Percentiles rank a stretch among this genome's conserved stretches.
phyloP scores from a whole-genome alignment of 805 yeast species.

The Priceomyces melissophilus region DNA sequence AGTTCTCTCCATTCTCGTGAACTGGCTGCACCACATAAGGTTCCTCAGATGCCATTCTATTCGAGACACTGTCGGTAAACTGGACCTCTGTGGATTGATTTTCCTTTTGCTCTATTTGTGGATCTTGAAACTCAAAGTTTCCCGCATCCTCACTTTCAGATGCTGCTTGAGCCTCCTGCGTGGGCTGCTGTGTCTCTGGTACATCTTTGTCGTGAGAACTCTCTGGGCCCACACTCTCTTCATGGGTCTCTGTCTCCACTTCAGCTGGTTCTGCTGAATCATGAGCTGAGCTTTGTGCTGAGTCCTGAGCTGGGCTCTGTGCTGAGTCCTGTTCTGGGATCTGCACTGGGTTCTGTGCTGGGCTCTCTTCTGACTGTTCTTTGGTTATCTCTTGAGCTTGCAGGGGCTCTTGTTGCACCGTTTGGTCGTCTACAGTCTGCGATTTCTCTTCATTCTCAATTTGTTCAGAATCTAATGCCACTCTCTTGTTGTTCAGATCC shows the following conservation, averaged over 20 bases:
- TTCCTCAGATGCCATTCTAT: background rate
- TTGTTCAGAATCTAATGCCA: constrained; percentile 65
- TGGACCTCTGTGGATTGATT: background rate
- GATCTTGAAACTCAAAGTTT: no score
- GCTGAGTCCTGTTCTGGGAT: constrained; percentile 1
- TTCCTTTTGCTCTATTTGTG: background rate
- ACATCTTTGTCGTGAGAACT: no score
- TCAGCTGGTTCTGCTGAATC: background rate
- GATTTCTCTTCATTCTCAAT: constrained; percentile 41
- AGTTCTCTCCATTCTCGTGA: background rate
- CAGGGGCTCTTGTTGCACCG: constrained; percentile 23
- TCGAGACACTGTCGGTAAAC: background rate
- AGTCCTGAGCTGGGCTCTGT: background rate
- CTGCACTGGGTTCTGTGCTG: constrained; percentile 2
- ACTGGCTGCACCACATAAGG: background rate
- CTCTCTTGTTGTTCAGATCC: constrained; percentile 58
- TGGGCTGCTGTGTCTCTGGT: background rate
- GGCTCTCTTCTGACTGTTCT: background rate
- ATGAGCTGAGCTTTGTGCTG: constrained; percentile 1
- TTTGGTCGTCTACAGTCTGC: no score
- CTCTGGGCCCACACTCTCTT: no score
- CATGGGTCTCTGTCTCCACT: no score
- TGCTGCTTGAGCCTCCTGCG: no score
- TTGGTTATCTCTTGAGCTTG: constrained; percentile 6
- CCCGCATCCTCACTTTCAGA: no score